These are phyloP conservation scores for Saitozyma sp. DNA, from an alignment of 768 basidiomycete species.

Conservation along the genomic window DNA sequence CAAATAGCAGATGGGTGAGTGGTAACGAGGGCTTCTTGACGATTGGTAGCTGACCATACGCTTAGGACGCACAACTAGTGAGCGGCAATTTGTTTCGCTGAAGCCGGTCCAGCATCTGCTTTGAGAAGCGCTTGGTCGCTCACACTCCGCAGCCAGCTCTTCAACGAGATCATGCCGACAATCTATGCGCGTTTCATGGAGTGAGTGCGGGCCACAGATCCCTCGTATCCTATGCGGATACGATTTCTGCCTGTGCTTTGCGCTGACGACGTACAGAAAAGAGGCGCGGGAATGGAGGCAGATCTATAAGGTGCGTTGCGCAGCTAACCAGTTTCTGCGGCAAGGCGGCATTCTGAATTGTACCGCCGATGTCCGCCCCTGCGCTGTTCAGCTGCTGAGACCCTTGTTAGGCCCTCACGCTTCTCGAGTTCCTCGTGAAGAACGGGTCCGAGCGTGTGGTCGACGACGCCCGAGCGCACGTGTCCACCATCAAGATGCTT, in stretches of 20 bases:
- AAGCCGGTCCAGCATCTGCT: too few relatives aligned
- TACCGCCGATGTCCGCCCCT: too few relatives aligned
- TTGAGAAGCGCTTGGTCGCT: neutral
- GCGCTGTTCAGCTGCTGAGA: neutral
- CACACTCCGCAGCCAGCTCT: constrained; percentile 70
- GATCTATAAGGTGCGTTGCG: constrained; percentile 80
- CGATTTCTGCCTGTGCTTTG: too few relatives aligned
- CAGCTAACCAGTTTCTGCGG: too few relatives aligned
- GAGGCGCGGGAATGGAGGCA: constrained; percentile 98
- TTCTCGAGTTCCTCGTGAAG: constrained; percentile 93
- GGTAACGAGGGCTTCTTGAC: neutral
- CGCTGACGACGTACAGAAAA: constrained; percentile 63
- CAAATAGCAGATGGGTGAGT: constrained; percentile 95
- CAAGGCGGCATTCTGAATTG: too few relatives aligned
- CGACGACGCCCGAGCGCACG: constrained; percentile 91
- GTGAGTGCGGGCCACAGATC: constrained; percentile 13
- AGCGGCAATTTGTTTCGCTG: constrained; percentile 41
- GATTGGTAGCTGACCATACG: constrained; percentile 20
- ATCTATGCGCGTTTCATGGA: constrained; percentile 67
- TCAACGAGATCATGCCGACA: constrained; percentile 98
- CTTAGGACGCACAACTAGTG: constrained; percentile 95
- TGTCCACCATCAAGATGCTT: constrained; percentile 95
- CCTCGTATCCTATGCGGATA: constrained; percentile 3
- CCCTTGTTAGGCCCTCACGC: constrained; percentile 70
- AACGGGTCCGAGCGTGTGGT: constrained; percentile 97